These are phyloP conservation scores for Cucurbita argyrosperma DNA, from an alignment of 306 rosid species.

Conservation along the genomic window DNA sequence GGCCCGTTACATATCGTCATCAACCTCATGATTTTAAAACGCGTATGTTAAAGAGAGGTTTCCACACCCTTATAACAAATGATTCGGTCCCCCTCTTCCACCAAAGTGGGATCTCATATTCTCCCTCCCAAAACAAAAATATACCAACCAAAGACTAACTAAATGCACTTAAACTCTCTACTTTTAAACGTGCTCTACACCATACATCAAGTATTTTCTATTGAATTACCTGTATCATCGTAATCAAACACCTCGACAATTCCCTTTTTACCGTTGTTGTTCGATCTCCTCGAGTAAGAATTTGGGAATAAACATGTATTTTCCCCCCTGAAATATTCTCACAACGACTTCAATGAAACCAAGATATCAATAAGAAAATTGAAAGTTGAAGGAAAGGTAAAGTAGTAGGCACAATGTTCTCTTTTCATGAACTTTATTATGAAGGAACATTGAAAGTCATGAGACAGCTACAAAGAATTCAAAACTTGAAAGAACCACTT, in stretches of 20 bases:
- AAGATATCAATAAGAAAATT: neutral
- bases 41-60: too few relatives aligned
- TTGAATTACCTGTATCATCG: neutral
- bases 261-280: neutral
- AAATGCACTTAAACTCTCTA: neutral
- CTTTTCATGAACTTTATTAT: neutral
- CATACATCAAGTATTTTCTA: neutral
- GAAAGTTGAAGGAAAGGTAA: neutral
- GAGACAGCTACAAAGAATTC: neutral
- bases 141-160: neutral
- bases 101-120: too few relatives aligned
- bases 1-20: too few relatives aligned
- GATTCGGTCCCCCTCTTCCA: too few relatives aligned
- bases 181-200: too few relatives aligned
- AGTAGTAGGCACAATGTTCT: neutral
- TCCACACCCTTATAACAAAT: too few relatives aligned
- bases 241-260: neutral
- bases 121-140: too few relatives aligned
- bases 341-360: neutral
- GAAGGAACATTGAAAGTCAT: neutral
- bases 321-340: neutral
- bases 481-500: neutral
- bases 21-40: too few relatives aligned
- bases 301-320: neutral
- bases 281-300: neutral